Base-by-base conservation (phyloP, 371 early-diverging fungal species). In the Syncephalastrum contaminatum region DNA sequence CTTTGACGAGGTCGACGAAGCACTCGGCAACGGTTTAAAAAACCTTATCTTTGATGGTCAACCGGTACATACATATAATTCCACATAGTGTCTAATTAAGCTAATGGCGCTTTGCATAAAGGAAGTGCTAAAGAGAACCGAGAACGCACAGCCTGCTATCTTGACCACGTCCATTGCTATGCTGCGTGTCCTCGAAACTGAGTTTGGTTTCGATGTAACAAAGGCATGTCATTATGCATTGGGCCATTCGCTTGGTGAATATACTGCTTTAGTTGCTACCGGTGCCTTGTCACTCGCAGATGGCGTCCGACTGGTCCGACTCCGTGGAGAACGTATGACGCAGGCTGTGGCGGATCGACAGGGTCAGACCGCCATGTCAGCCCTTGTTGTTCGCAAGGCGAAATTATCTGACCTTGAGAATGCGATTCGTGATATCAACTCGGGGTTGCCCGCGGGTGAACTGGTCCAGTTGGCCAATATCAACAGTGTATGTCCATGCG, bases 191-290 rank as follows among this genome's bases (percentile, higher is more conserved):
- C 73, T 97, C 27, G 89, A 96, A 70, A 74, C 75, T 0, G 95
- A 92, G 30, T 85, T 81, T 47, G 94, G 89, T 1, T 90, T 93
- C 63, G 85, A 89, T 59, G 70, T 90, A n/a, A 73, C 76, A 3
- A 78, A 86, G 13, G 66, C 83, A 10, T 91, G 88, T 59, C 81
- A 86, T 7, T 89, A 85, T 75, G 89, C 89, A 0, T 70, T 96
- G 42, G 98, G 98, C 1, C 97, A 97, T 60, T 94, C 94, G 15
- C 75, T 97, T 1, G 98, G 98, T n/a, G 97, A 97, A 73, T 97
- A 95, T 59, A 81, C 90, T 15, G 94, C 95, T 2, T 72, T 94
- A 8, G 89, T 94, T 0, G 95, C 93, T 1, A 83, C 94, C 7
- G 75, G 83, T 20, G 73, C 93, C 0, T 60, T 97, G 43, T 77